Conservation (phyloP, 2,329 filamentous ascomycete species). For the Fusarium sp. region DNA sequence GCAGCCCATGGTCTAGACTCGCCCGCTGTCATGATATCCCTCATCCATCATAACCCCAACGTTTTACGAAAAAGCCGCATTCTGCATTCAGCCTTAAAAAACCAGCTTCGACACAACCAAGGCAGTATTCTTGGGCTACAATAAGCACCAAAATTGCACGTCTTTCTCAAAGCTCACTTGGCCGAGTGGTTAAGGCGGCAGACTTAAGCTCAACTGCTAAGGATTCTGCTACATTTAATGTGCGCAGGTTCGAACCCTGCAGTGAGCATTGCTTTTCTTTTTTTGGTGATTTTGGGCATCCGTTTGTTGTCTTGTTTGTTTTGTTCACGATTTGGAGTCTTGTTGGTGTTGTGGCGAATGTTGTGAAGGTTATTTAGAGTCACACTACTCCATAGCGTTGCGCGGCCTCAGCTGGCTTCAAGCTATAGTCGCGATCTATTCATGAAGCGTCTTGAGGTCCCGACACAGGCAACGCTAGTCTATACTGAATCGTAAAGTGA, state of each 20-base stretch:
- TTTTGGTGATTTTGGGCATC: background rate
- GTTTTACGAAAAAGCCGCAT: background rate
- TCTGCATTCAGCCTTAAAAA: background rate
- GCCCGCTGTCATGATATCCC: background rate
- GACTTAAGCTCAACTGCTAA: constrained; percentile 16
- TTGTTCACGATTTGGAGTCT: background rate
- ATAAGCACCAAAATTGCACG: background rate
- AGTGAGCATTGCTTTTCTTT: constrained; percentile 2
- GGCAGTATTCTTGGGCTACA: rapidly evolving
- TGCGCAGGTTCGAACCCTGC: constrained; percentile 25
- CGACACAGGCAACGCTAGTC: too few species aligned
- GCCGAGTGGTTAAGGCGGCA: constrained; percentile 32
- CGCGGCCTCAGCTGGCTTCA: too few species aligned
- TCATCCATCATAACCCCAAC: constrained; percentile 1
- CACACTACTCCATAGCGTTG: background rate
- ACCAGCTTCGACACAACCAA: too few species aligned
- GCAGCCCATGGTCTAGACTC: background rate
- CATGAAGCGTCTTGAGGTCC: too few species aligned
- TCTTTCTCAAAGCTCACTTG: constrained; percentile 13
- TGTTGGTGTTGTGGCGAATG: background rate
- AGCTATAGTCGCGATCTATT: too few species aligned
- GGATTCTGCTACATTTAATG: constrained; percentile 19
- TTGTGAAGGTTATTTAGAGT: background rate
- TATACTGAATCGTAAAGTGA: background rate
- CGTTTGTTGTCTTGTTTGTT: background rate